phyloP scores from a whole-genome alignment of 371 early-diverging fungal species.

The Syncephalastrum racemosum region DNA sequence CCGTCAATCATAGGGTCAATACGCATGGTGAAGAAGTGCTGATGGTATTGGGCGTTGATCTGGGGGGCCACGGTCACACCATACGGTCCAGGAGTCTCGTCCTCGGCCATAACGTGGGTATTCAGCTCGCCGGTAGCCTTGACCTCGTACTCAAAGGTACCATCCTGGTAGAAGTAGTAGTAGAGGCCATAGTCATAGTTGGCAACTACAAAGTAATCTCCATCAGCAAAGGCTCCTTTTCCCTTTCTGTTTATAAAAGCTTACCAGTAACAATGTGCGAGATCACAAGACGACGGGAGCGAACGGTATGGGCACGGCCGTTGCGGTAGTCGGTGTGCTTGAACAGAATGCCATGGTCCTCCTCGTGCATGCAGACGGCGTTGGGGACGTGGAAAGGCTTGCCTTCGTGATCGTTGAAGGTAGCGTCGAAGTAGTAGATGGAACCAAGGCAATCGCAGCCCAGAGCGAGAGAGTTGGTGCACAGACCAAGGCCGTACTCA shows the following conservation, averaged over 20 bases:
- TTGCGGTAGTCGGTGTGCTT: conserved; percentile 60
- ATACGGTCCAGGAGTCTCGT: conserved; percentile 45
- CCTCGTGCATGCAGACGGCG: conserved; percentile 57
- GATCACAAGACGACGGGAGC: conserved; percentile 52
- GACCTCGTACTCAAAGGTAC: conserved; percentile 56
- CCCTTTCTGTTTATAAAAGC: conserved; percentile 3
- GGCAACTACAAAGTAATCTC: conserved; percentile 30
- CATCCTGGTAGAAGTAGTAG: conserved; percentile 59
- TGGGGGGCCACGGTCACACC: conserved; percentile 54
- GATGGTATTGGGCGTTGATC: conserved; percentile 54
- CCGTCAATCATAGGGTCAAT: conserved; percentile 59
- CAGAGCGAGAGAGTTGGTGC: conserved; percentile 47
- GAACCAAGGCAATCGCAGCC: conserved; percentile 60
- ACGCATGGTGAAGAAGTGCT: conserved; percentile 58
- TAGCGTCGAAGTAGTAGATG: conserved; percentile 57
- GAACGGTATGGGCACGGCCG: conserved; percentile 48
- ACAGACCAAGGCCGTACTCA: conserved; percentile 53
- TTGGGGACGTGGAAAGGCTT: conserved; percentile 50
- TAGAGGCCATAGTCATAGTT: conserved; percentile 60
- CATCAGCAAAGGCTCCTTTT: neutral
- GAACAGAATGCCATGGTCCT: conserved; percentile 52
- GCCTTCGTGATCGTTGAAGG: conserved; percentile 48
- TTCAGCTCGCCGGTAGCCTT: conserved; percentile 58
- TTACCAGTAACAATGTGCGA: conserved; percentile 55
- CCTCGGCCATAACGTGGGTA: conserved; percentile 53